phyloP scores from a whole-genome alignment of 805 yeast genomes.

The Candida koratica region DNA sequence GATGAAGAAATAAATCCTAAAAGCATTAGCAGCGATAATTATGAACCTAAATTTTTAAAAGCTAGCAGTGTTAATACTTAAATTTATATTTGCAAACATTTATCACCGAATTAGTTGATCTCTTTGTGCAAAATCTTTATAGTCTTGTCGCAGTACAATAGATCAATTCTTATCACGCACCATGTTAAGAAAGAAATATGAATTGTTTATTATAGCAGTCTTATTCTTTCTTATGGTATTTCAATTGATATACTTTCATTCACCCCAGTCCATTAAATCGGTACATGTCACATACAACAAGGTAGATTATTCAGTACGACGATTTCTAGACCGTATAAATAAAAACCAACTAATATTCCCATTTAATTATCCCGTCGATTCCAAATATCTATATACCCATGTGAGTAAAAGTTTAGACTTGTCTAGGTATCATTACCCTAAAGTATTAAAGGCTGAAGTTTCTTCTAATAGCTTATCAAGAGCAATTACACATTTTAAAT shows the following conservation, averaged over 20 bases:
- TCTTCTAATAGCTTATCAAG: constrained; percentile 7
- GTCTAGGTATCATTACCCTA: constrained; percentile 10
- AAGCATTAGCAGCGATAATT: no score
- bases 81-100: no score
- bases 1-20: no score
- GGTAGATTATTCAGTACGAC: constrained; percentile 1
- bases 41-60: constrained; percentile 2
- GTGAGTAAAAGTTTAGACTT: constrained; percentile 12
- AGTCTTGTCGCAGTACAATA: no score
- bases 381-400: constrained; percentile 9
- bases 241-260: neutral
- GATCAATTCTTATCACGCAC: neutral
- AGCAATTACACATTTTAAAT: constrained; percentile 8
- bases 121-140: no score
- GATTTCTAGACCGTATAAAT: constrained; percentile 7
- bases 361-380: constrained; percentile 11
- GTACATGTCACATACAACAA: constrained; percentile 1
- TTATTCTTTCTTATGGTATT: neutral
- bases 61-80: constrained; percentile 1
- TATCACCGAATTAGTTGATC: no score
- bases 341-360: constrained; percentile 18
- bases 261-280: neutral
- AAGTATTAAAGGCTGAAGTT: constrained; percentile 9
- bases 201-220: neutral
- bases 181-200: constrained; percentile 4